These are phyloP conservation scores for Sporisorium iseilematis-ciliati DNA, from an alignment of 1,284 basidiomycete species.

Conservation along the genomic window DNA sequence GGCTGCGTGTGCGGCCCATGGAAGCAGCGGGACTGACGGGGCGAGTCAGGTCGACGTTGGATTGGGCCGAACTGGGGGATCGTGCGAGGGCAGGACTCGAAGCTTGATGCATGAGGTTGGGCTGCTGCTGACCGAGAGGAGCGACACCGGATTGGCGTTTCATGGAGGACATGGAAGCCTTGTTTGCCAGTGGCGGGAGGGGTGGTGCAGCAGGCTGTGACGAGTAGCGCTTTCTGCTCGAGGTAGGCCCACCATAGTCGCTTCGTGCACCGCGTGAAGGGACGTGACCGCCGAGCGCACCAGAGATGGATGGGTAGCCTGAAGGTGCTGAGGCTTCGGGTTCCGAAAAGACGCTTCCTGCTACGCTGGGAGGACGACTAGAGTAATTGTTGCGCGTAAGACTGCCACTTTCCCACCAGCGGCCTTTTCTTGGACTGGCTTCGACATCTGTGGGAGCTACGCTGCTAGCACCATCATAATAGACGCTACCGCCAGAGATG, in stretches of 20 bases:
- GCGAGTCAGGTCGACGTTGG: slow-evolving; percentile 24
- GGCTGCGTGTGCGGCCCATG: slow-evolving; percentile 25
- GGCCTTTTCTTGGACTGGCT: slow-evolving; percentile 26
- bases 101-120: slow-evolving; percentile 40
- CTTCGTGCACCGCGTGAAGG: slow-evolving; percentile 43
- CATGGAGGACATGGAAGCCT: slow-evolving; percentile 32
- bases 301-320: slow-evolving; percentile 29
- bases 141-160: slow-evolving; percentile 40
- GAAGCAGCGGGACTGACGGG: slow-evolving; percentile 49
- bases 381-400: slow-evolving; percentile 38
- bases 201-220: slow-evolving; percentile 34
- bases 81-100: slow-evolving; percentile 24
- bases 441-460: slow-evolving; percentile 42
- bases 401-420: slow-evolving; percentile 60
- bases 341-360: slow-evolving; percentile 62
- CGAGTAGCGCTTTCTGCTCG: slow-evolving; percentile 28
- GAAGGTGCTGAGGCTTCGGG: slow-evolving; percentile 32
- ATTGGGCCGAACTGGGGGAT: slow-evolving; percentile 2
- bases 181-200: slow-evolving; percentile 35
- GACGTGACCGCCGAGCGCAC: slow-evolving; percentile 10
- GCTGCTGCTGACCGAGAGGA: slow-evolving; percentile 52
- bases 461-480: slow-evolving; percentile 50
- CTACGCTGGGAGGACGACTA: slow-evolving; percentile 53
- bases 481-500: slow-evolving; percentile 46
- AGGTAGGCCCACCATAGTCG: slow-evolving; percentile 46